These are phyloP conservation scores for Cyclotella kingstonii DNA, from an alignment of 108 stramenopile genomes.

Conservation along the genomic window DNA sequence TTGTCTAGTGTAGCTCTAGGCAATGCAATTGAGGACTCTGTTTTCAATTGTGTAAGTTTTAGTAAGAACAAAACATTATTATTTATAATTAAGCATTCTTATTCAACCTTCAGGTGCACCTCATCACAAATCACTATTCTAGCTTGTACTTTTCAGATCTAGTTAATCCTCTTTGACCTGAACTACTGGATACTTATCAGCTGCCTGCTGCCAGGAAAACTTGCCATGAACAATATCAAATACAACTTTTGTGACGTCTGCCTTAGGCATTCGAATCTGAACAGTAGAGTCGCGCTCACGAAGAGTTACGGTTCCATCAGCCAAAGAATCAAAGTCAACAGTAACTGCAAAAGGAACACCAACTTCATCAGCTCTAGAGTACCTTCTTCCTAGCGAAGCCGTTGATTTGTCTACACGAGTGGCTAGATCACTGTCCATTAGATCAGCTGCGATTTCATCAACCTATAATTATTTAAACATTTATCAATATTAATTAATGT, in stretches of 20 bases:
- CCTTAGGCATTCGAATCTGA: conserved; percentile 89
- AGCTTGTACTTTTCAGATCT: too few species aligned
- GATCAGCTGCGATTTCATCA: conserved; percentile 71
- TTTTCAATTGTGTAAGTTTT: too few species aligned
- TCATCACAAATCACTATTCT: too few species aligned
- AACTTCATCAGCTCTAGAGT: conserved; percentile 97
- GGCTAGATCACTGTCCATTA: conserved; percentile 86
- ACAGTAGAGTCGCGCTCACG: conserved; percentile 96
- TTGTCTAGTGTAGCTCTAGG: too few species aligned
- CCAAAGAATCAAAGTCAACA: conserved; percentile 94
- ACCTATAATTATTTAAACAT: conserved; percentile 33
- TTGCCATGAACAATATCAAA: conserved; percentile 76
- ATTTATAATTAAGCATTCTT: too few species aligned
- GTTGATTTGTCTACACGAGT: conserved; percentile 90
- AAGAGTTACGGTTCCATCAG: conserved; percentile 91
- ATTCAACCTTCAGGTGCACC: too few species aligned
- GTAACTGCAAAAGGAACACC: conserved; percentile 99
- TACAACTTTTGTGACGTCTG: conserved; percentile 68
- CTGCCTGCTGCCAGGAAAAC: conserved; percentile 72
- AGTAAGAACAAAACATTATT: too few species aligned
- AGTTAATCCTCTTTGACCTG: conserved; percentile 69
- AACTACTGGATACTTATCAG: conserved; percentile 75
- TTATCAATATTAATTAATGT: too few species aligned
- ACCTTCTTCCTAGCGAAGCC: conserved; percentile 89
- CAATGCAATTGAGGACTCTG: too few species aligned